Conservation (phyloP, 352 stramenopile species). For the Phytophthora fragariae region DNA sequence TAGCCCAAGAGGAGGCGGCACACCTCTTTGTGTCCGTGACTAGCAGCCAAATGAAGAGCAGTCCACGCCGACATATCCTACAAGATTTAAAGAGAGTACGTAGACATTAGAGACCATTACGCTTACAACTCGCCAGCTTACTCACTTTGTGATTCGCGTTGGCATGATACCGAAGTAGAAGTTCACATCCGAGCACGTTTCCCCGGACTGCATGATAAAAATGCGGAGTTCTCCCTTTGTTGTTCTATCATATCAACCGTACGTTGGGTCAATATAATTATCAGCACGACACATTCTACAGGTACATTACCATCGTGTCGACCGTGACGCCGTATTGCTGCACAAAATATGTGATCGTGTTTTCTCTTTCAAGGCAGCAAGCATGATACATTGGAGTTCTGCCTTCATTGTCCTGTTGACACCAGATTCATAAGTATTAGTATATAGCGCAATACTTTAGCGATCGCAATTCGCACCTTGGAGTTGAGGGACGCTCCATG, state of each 20-base stretch:
- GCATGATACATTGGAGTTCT: constrained; percentile 57
- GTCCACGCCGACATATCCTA: constrained; percentile 57
- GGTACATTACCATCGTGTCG: constrained; percentile 30
- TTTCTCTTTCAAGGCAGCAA: constrained; percentile 49
- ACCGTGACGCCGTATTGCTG: constrained; percentile 38
- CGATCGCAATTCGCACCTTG: constrained; percentile 29
- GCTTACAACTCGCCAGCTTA: neutral
- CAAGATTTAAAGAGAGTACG: neutral
- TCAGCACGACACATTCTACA: neutral
- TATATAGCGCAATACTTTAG: neutral
- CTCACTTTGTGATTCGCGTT: constrained; percentile 52
- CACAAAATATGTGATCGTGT: constrained; percentile 46
- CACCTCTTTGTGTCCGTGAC: constrained; percentile 52
- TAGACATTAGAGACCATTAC: neutral
- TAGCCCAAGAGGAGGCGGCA: constrained; percentile 44
- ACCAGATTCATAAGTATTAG: neutral
- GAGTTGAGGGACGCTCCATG: constrained; percentile 42
- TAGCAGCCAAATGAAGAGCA: constrained; percentile 53
- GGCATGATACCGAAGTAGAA: constrained; percentile 47
- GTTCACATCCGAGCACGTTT: constrained; percentile 49
- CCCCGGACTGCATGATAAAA: constrained; percentile 59
- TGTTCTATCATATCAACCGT: constrained; percentile 36
- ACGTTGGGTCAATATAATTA: neutral
- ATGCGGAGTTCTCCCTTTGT: constrained; percentile 49
- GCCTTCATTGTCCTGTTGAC: constrained; percentile 49